A percentile compares a stretch with the other conserved stretches of the same genome.
phyloP scores from a whole-genome alignment of 352 stramenopile genomes.

The Phytophthora quininea region DNA sequence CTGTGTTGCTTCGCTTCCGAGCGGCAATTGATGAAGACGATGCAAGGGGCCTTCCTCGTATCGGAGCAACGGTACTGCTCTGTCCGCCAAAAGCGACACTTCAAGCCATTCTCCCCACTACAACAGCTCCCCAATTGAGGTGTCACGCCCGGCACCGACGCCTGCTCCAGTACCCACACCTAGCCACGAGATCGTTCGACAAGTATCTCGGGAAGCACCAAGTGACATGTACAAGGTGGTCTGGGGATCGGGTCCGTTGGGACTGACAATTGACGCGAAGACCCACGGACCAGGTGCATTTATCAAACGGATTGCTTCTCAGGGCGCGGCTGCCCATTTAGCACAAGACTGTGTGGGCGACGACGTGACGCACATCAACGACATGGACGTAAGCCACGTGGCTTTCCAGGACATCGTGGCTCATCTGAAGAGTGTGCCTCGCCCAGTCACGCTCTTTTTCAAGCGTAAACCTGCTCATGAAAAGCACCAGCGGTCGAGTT shows the following conservation, averaged over 20 bases:
- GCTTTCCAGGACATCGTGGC: conserved; percentile 80
- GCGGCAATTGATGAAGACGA: conserved; percentile 48
- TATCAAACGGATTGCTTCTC: conserved; percentile 83
- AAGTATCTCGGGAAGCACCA: conserved; percentile 39
- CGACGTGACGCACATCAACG: conserved; percentile 86
- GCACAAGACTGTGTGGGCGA: conserved; percentile 85
- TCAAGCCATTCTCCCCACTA: conserved; percentile 28
- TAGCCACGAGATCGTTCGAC: conserved; percentile 35
- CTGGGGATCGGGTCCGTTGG: conserved; percentile 76
- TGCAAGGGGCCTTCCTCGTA: conserved; percentile 30
- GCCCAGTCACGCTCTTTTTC: conserved; percentile 83
- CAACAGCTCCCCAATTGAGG: conserved; percentile 18
- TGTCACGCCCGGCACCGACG: conserved; percentile 19
- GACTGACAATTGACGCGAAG: conserved; percentile 84
- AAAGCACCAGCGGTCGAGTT: conserved; percentile 42
- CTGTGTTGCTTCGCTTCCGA: conserved; percentile 74
- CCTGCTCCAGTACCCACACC: conserved; percentile 18
- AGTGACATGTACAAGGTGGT: conserved; percentile 80
- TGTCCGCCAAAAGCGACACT: conserved; percentile 31
- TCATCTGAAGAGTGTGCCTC: conserved; percentile 79
- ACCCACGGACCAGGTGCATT: conserved; percentile 59
- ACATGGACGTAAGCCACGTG: conserved; percentile 79
- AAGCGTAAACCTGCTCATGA: conserved; percentile 41
- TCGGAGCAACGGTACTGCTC: conserved; percentile 37
- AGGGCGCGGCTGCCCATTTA: conserved; percentile 73